phyloP scores from a whole-genome alignment of 768 basidiomycete species.

The Phanerodontia chrysosporium region DNA sequence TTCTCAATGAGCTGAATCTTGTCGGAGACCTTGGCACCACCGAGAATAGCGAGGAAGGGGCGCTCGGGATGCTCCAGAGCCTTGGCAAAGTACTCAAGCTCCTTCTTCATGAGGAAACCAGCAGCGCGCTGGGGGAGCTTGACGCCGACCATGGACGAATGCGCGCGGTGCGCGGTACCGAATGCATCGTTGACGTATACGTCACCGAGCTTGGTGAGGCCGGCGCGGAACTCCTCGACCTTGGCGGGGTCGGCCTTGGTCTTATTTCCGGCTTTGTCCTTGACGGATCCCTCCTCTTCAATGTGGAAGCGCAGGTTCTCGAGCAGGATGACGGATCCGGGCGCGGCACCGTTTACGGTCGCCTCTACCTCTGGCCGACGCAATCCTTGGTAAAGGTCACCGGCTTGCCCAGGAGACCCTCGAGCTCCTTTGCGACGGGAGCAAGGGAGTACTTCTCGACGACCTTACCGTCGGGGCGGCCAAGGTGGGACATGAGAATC shows the following conservation, averaged over 20 bases:
- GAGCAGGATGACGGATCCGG: slow-evolving; percentile 80
- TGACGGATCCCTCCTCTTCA: slow-evolving; percentile 93
- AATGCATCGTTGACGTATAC: slow-evolving; percentile 99
- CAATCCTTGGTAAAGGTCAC: slow-evolving; percentile 84
- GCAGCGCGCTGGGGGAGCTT: slow-evolving; percentile 89
- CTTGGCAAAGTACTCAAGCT: slow-evolving; percentile 98
- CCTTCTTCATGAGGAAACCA: slow-evolving; percentile 97
- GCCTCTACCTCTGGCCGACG: slow-evolving; percentile 84
- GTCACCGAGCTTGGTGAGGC: slow-evolving; percentile 88
- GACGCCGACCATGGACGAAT: slow-evolving; percentile 98
- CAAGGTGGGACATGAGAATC: slow-evolving; percentile 96
- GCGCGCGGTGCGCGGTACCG: slow-evolving; percentile 96
- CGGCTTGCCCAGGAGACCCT: slow-evolving; percentile 62
- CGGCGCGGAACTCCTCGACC: slow-evolving; percentile 80
- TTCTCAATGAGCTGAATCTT: slow-evolving; percentile 99
- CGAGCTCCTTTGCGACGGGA: slow-evolving; percentile 79
- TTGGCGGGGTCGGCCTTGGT: slow-evolving; percentile 84
- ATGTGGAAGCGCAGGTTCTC: slow-evolving; percentile 99
- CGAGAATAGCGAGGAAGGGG: slow-evolving; percentile 97
- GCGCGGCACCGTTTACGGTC: slow-evolving; percentile 59
- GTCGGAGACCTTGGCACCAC: slow-evolving; percentile 98
- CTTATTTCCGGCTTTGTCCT: slow-evolving; percentile 93
- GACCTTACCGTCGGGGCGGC: slow-evolving; percentile 91
- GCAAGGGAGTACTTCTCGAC: slow-evolving; percentile 87
- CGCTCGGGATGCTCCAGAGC: slow-evolving; percentile 91